Base-by-base conservation (phyloP, 2,329 filamentous ascomycete genomes). In the Fusarium floridanum region DNA sequence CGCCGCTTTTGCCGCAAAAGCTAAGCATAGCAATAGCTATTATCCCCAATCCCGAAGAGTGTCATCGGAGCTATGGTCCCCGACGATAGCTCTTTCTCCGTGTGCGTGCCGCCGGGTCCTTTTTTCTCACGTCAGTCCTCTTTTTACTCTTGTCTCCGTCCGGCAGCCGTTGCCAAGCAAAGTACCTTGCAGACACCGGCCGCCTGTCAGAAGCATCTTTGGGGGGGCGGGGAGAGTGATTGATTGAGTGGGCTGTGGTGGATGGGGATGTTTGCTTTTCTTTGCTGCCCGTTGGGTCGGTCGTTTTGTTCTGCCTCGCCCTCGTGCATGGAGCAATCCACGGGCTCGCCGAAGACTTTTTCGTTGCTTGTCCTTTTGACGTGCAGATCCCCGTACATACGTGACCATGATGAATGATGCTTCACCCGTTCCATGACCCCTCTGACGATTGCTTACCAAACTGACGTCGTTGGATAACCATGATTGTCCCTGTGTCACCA, bases 321-420 rank as follows among this genome's bases (percentile, higher is more conserved):
- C 39, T 24, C 32, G 32, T 32, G 43, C 22, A 48, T 22, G 43
- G 22, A 27, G 39, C 39, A 6, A 48, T 48, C 43, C 43, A 72
- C 72, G 72, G 71, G 59, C 37, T 63, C 57, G 61, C 72, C 71
- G 72, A 74, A 62, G 32, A 43, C 22, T 22, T 27, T 17, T 29
- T n/a, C 20, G 43, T 43, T 39, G 20, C 68, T 17, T 29, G 29
- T 43, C 53, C 39, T 27, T 36, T 66, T 68, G 62, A 73, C 64
- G 37, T 50, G 62, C 71, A 64, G 43, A 57, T 65, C 62, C 36
- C 43, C 22, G 39, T 43, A 43, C n/a, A 34, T 57, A 56, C 55
- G 36, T 29, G 63, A 34, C 43, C 55, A 60, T 61, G 57, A 59
- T 72, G 65, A 34, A 43, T 60, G 36, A 43, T 43, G n/a, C 53